A percentile compares a stretch with the other conserved stretches of the same genome.
Conservation (phyloP, 1,284 basidiomycete species). For the Trametes versicolor region DNA sequence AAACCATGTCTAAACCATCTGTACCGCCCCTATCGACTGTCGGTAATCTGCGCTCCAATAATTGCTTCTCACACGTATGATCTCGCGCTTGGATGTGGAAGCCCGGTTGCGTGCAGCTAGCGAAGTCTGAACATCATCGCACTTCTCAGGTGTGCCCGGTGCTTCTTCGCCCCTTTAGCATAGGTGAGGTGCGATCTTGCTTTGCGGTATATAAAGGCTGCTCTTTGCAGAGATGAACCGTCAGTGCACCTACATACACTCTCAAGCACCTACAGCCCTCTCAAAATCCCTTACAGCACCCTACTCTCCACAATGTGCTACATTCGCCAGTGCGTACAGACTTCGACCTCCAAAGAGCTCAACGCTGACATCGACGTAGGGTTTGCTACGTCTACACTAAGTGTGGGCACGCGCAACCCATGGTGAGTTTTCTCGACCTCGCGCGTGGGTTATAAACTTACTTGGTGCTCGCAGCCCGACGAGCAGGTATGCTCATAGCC, state of each 20-base stretch:
- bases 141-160: slow-evolving; percentile 5
- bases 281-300: not conserved
- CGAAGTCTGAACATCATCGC: slow-evolving; percentile 18
- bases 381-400: slow-evolving; percentile 39
- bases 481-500: slow-evolving; percentile 17
- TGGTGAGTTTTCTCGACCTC: slow-evolving; percentile 18
- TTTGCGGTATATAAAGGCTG: slow-evolving; percentile 11
- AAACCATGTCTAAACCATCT: not conserved
- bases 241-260: slow-evolving; percentile 10
- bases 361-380: slow-evolving; percentile 15
- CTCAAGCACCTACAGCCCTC: not conserved
- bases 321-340: slow-evolving; percentile 35
- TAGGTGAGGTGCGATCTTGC: slow-evolving; percentile 16
- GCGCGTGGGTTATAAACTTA: slow-evolving; percentile 1
- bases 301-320: slow-evolving; percentile 33
- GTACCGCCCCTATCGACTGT: slow-evolving; percentile 11
- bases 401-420: slow-evolving; percentile 38
- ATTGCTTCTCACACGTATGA: slow-evolving; percentile 11
- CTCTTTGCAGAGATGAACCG: not conserved
- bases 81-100: slow-evolving; percentile 2
- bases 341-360: not conserved
- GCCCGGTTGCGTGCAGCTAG: not conserved
- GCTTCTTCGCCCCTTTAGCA: not conserved
- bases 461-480: slow-evolving; percentile 19
- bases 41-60: slow-evolving; percentile 12